Percentiles rank a stretch among this genome's conserved stretches.
phyloP scores from a whole-genome alignment of 208 protist species.

The Lotmaria passim region DNA sequence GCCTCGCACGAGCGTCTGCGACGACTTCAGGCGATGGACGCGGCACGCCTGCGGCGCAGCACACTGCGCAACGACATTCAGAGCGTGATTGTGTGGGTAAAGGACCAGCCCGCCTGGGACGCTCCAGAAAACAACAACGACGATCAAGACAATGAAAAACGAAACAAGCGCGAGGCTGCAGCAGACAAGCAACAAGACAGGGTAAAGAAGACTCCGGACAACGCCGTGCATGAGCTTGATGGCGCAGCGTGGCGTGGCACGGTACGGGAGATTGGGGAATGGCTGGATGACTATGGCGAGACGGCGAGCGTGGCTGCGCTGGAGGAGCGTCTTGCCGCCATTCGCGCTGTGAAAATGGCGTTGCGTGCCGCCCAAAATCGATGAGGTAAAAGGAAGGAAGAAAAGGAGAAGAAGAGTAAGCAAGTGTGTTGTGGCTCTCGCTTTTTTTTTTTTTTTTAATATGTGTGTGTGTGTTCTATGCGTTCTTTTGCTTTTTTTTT shows the following conservation, averaged over 20 bases:
- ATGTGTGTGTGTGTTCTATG: not conserved
- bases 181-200: no score
- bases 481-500: slow-evolving; percentile 1
- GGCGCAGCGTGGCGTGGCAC: slow-evolving; percentile 39
- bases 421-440: not conserved
- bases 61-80: slow-evolving; percentile 75
- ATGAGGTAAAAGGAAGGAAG: not conserved
- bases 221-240: no score
- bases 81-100: slow-evolving; percentile 51
- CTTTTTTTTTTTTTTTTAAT: not conserved
- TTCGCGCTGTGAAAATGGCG: slow-evolving; percentile 5
- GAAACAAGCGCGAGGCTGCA: not conserved
- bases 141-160: not conserved
- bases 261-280: slow-evolving; percentile 46
- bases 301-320: slow-evolving; percentile 43
- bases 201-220: no score
- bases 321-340: slow-evolving; percentile 11
- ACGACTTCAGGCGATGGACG: slow-evolving; percentile 54
- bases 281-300: slow-evolving; percentile 66
- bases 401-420: no score
- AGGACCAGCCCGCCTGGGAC: slow-evolving; percentile 54
- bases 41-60: slow-evolving; percentile 48
- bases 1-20: slow-evolving; percentile 40
- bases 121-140: not conserved
- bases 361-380: not conserved